phyloP scores from a whole-genome alignment of 495 filamentous ascomycete species.

The Talaromyces adpressus region DNA sequence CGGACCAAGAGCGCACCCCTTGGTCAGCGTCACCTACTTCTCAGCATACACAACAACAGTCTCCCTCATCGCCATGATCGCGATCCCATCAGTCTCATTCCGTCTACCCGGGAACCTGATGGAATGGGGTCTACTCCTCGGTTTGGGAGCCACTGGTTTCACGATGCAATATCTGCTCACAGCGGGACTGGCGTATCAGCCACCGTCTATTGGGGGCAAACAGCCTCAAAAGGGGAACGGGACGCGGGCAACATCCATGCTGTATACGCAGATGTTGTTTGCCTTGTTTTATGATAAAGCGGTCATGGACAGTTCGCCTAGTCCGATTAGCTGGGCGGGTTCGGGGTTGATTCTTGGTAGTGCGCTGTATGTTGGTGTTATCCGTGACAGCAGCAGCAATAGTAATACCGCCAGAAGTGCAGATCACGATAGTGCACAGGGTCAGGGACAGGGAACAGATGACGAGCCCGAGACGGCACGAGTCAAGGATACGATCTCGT shows the following conservation, averaged over 20 bases:
- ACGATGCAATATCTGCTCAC: slow-evolving; percentile 86
- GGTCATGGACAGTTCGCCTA: slow-evolving; percentile 67
- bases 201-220: slow-evolving; percentile 15
- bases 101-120: slow-evolving; percentile 50
- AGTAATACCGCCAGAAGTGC: background rate
- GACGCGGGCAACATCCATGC: slow-evolving; percentile 77
- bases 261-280: slow-evolving; percentile 90
- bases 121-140: slow-evolving; percentile 67
- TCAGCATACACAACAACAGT: slow-evolving; percentile 63
- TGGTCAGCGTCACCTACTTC: slow-evolving; percentile 87
- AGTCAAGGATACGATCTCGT: background rate
- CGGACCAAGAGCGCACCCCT: slow-evolving; percentile 72
- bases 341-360: slow-evolving; percentile 73
- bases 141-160: slow-evolving; percentile 71
- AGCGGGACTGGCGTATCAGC: slow-evolving; percentile 63
- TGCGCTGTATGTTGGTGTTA: slow-evolving; percentile 70
- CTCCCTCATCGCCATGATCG: slow-evolving; percentile 49
- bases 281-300: slow-evolving; percentile 75
- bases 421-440: background rate
- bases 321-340: slow-evolving; percentile 59
- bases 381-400: slow-evolving; percentile 22
- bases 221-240: slow-evolving; percentile 21
- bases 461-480: background rate
- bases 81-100: slow-evolving; percentile 52
- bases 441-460: background rate